Conservation (phyloP, 2,329 filamentous ascomycete species). For the Alternaria metachromatica region DNA sequence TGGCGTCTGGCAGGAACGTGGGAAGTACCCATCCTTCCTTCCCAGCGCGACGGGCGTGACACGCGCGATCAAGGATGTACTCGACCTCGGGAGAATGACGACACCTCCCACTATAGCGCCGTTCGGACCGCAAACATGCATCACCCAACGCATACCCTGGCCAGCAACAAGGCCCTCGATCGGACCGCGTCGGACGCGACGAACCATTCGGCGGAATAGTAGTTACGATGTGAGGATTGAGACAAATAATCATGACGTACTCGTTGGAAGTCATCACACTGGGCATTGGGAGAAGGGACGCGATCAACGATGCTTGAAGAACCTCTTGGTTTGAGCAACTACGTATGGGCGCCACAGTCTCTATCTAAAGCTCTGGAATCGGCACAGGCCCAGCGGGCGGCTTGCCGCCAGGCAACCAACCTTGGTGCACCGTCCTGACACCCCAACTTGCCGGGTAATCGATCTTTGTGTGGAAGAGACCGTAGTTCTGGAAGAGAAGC, state of each 20-base stretch:
- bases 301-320: background rate
- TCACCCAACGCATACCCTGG: background rate
- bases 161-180: background rate
- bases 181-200: background rate
- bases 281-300: background rate
- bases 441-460: slow-evolving; percentile 4
- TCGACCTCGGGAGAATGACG: background rate
- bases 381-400: background rate
- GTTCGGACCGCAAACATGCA: background rate
- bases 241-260: background rate
- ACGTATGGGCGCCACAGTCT: background rate
- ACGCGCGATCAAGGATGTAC: background rate
- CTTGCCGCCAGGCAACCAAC: background rate
- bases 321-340: background rate
- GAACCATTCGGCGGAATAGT: background rate
- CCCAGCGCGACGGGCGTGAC: background rate
- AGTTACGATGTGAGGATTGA: background rate
- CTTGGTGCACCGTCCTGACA: background rate
- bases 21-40: background rate
- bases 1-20: background rate
- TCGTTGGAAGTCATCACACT: background rate
- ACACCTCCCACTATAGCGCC: background rate
- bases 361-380: background rate
- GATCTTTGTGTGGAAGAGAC: slow-evolving; percentile 7
- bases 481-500: slow-evolving; percentile 2